phyloP scores from a whole-genome alignment of 1,139 yeast species.

The Yamadazyma triangularis region DNA sequence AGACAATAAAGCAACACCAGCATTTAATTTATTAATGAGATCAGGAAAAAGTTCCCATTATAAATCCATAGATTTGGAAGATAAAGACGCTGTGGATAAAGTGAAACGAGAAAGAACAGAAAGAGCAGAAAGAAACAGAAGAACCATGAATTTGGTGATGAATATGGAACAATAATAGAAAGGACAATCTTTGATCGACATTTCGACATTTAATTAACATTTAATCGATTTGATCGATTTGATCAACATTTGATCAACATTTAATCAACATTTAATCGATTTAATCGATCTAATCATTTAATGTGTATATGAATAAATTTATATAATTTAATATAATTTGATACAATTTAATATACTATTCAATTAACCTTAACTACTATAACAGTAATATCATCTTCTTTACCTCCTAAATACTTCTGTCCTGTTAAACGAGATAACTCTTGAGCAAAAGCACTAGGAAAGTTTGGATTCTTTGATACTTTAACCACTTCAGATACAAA shows the following conservation, averaged over 20 bases:
- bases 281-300: too few species aligned
- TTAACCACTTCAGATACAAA: slow-evolving; percentile 67
- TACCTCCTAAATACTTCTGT: slow-evolving; percentile 79
- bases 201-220: too few species aligned
- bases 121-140: slow-evolving; percentile 32
- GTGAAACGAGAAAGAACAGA: slow-evolving; percentile 28
- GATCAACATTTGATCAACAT: too few species aligned
- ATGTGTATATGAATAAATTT: too few species aligned
- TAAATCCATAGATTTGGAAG: slow-evolving; percentile 38
- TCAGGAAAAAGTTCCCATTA: slow-evolving; percentile 44
- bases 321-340: slow-evolving; percentile 9
- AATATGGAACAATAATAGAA: slow-evolving; percentile 25
- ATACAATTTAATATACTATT: too few species aligned
- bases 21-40: slow-evolving; percentile 52
- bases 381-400: slow-evolving; percentile 90
- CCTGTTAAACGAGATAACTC: slow-evolving; percentile 68
- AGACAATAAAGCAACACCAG: too few species aligned
- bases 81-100: slow-evolving; percentile 44
- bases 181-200: too few species aligned
- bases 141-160: slow-evolving; percentile 39
- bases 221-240: too few species aligned
- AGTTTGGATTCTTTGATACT: slow-evolving; percentile 67
- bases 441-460: slow-evolving; percentile 84
- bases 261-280: too few species aligned
- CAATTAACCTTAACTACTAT: slow-evolving; percentile 62